Base-by-base conservation (phyloP, 345 rosid species). In the Cardamine occulta region DNA sequence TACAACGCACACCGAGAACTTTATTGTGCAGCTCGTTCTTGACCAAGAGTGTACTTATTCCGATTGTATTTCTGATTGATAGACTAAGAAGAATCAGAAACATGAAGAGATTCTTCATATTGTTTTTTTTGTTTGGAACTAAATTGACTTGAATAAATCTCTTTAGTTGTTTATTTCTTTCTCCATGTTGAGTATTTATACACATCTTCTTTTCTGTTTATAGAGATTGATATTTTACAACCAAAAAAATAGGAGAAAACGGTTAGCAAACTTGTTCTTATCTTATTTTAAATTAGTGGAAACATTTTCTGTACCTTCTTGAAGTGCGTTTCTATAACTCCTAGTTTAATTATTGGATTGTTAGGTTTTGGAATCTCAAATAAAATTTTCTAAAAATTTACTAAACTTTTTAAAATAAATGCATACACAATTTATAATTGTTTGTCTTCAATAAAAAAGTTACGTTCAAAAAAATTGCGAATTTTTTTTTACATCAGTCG, bases 1-100 rank as follows among this genome's bases (percentile, higher is more conserved):
- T 72, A 17, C 76, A 72, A 35, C 57, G 68, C 13, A 72, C 61
- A n/a, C 21, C 66, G 2, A 72, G 69, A 8, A 15, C 5, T 24
- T 62, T 26, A 4, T 61, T 37, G 13, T 35, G 8, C 2, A 72
- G 40, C 17, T 72, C 68, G 40, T 72, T 72, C 28, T n/a, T 51
- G 13, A 72, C 26, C 52, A 39, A 1, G 6, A 72, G 28, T 35
- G 10, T 37, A 7, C 2, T 62, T 37, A 15, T 37, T 26, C 52
- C 76, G 1, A 62, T 3, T 15, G 61, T 8, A 7, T 61, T 53
- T 3, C 28, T 31, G 5, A 72, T 52, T 61, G 69, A 72, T 61
- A 72, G 10, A 26, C 21, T 21, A n/a, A 70, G 15, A 45, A 70
- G 53, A 58, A 47, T 45, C n/a, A 58, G 8, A 14, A 8, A 45